Conservation (phyloP, 2,329 filamentous ascomycete genomes). For the Epichloe gansuensis region DNA sequence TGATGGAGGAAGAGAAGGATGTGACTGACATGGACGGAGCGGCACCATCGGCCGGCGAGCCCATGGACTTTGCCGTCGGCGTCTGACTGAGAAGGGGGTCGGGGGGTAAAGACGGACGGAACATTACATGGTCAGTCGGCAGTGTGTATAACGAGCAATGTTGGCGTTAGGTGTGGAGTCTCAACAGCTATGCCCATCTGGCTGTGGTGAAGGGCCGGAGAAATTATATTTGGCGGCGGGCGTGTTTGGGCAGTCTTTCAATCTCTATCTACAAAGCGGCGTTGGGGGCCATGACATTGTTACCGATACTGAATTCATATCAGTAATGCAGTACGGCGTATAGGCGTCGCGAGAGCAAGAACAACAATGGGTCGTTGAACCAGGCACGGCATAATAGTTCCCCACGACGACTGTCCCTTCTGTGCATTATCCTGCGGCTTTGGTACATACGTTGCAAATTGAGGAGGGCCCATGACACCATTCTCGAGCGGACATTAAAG, state of each 20-base stretch:
- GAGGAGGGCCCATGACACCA: not conserved
- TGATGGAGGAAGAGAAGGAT: constrained; percentile 50
- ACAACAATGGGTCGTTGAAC: too few species aligned
- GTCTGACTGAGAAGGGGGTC: not conserved
- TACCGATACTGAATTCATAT: not conserved
- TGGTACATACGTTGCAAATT: not conserved
- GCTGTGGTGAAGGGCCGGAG: not conserved
- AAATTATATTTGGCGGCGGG: not conserved
- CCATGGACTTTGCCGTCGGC: constrained; percentile 16
- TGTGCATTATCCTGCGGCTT: not conserved
- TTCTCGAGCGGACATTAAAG: too few species aligned
- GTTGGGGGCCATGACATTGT: not conserved
- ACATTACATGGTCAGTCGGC: not conserved
- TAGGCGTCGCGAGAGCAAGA: too few species aligned
- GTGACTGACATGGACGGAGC: constrained; percentile 24
- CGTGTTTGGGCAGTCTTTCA: not conserved
- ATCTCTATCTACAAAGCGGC: not conserved
- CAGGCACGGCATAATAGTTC: not conserved
- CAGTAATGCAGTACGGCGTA: too few species aligned
- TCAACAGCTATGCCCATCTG: not conserved
- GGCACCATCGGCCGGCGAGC: constrained; percentile 16
- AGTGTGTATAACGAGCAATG: not conserved
- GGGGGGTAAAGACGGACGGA: not conserved
- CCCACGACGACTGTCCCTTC: not conserved
- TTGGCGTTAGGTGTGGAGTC: not conserved